Evolutionary conservation across 345 rosid genomes (phyloP), one percentile per base, ranked within the genome.

Genomic region (Gossypium ekmanianum): DNA sequence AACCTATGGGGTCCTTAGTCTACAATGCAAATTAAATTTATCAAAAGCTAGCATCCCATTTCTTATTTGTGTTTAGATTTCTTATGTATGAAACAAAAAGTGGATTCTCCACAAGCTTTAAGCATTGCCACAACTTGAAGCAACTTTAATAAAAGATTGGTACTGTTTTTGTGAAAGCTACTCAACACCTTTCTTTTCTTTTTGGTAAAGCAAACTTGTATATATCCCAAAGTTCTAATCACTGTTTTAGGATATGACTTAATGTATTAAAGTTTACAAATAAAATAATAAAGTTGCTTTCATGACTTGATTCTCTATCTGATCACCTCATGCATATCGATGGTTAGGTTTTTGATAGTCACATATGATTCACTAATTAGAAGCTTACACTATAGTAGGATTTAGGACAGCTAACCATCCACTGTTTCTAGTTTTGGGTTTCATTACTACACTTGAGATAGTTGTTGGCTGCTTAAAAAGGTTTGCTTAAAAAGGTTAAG

Each of bases 311-410:
- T 73, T 58, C 72, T 77, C 61, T 26, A 39, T 29, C 27, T 45
- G 26, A 62, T 66, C 71, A 68, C n/a, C 75, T 61, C 61, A 68
- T 55, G 59, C 43, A 58, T 47, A 61, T 80, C 76, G 57, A 56
- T 45, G 52, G 71, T 76, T 78, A 29, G 83, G 67, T 73, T 41
- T 12, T 12, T 13, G 76, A 63, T 80, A 50, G 75, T 67, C 70
- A 52, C 75, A 44, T 17, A 52, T 3, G 26, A 56, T 44, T 68
- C 56, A 45, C 50, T 68, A 1, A 39, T 68, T 59, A 9, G 44
- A 7, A 48, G 22, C 57, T 24, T 68, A 12, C 26, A 12, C 13
- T 45, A 47, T 48, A 13, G 39, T 48, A 47, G 29, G 56, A 68
- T 47, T 22, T 47, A 13, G 41, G 41, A 68, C 72, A 68, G 6